A percentile compares a stretch with the other conserved stretches of the same genome.
Conservation (phyloP, 192 early-diverging fungal genomes). For the Podochytrium sp. region DNA sequence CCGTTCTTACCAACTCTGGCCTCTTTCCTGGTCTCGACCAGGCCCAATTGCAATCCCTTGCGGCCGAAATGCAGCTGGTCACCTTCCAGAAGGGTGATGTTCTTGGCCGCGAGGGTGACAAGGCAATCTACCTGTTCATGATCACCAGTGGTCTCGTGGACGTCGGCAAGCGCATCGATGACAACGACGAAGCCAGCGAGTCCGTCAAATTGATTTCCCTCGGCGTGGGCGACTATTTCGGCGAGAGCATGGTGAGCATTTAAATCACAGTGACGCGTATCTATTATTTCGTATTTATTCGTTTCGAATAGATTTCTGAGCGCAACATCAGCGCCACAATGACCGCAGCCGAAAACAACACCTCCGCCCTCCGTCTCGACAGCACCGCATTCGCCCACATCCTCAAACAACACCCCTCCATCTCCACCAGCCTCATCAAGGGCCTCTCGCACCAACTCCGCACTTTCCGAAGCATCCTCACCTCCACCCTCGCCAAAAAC, state of each 20-base stretch:
- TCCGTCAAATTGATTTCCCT: constrained; percentile 31
- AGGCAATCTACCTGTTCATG: constrained; percentile 12
- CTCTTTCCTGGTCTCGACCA: constrained; percentile 31
- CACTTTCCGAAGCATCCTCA: constrained; percentile 25
- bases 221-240: constrained; percentile 24
- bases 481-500: constrained; percentile 12
- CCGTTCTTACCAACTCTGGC: constrained; percentile 8
- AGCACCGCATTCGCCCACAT: constrained; percentile 6
- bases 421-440: constrained; percentile 22
- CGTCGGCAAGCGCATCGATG: constrained; percentile 23
- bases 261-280: too few relatives aligned
- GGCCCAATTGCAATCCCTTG: constrained; percentile 19
- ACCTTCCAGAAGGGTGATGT: constrained; percentile 13
- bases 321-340: constrained; percentile 24
- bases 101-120: constrained; percentile 27
- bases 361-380: constrained; percentile 26
- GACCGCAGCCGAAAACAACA: constrained; percentile 11
- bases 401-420: constrained; percentile 3
- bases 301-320: constrained; percentile 8
- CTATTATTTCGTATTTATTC: too few relatives aligned
- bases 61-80: constrained; percentile 13
- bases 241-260: constrained; percentile 32
- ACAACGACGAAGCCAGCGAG: background rate
- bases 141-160: constrained; percentile 8
- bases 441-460: constrained; percentile 34